Base-by-base conservation (phyloP, 2,329 filamentous ascomycete genomes). In the Rutstroemia sp. region DNA sequence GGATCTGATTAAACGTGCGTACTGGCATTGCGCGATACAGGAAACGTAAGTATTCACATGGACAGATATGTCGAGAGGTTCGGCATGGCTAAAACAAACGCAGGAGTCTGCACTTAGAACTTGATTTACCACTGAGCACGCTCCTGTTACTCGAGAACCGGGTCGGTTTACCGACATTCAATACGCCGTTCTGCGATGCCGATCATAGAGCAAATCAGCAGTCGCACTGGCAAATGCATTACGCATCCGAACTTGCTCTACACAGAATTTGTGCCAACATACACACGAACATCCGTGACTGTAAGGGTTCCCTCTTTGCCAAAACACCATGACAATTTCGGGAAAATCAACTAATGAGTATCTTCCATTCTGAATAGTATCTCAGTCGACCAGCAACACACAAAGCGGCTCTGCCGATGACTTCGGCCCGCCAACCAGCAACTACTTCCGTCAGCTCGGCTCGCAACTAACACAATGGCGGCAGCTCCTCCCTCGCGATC, bases 161-260 rank as follows among this genome's bases (percentile, higher is more conserved):
- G n/a, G 75, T 84, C 4, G 76, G 79, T 14, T 70, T 83, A 25
- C 81, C 81, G 3, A 75, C 75, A 57, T 82, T 82, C 61, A 75
- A 73, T 52, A 72, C 72, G 2, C 70, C 73, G 1, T 75, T 75
- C 27, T 74, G 71, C n/a, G 72, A 76, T 38, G 73, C 75, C 16
- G 76, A 79, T 60, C 72, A 76, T 57, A 63, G 73, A 12, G 72
- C 70, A 19, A 77, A 80, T 58, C 76, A 80, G 58, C 68, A 72
- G 9, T 77, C 78, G 1, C 75, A 81, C 58, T 81, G 79, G 56
- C 76, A 81, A 59, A 78, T 81, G 57, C 76, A 84, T 61, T 84
- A 82, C 65, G 74, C 78, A 2, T 82, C 81, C 0, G 80, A 84
- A 63, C 78, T 85, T 47, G 77, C 80, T 10, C 71, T 85, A 17